Evolutionary conservation across 75 land plant genomes (phyloP).

Genomic region (Ceratopteris richardii): DNA sequence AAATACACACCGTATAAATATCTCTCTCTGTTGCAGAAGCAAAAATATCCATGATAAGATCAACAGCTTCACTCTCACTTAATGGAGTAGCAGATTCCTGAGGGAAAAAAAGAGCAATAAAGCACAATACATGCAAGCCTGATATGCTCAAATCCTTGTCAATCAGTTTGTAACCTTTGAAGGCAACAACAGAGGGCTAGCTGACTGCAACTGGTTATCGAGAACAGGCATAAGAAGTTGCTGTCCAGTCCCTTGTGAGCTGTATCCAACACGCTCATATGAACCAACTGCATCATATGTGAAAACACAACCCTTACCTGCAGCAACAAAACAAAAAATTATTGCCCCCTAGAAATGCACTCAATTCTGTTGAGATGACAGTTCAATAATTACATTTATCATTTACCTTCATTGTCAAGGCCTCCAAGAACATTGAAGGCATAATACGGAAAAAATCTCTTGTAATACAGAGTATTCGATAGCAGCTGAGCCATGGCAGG

Average conservation of each 20-base stretch:
- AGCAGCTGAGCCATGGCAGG: conserved; percentile 96
- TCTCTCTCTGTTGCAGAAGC: conserved; percentile 90
- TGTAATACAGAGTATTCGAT: conserved; percentile 91
- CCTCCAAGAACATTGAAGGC: conserved; percentile 94
- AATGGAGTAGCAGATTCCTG: conserved; percentile 87
- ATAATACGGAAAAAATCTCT: conserved; percentile 94
- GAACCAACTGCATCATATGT: conserved; percentile 99
- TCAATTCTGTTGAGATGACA: too few species aligned
- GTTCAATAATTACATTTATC: not conserved
- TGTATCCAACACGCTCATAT: conserved; percentile 87
- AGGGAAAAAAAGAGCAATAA: not conserved
- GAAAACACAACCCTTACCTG: conserved; percentile 96
- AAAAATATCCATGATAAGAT: conserved; percentile 80
- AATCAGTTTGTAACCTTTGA: conserved; percentile 30
- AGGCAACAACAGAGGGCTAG: conserved; percentile 86
- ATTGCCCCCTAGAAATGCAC: not conserved
- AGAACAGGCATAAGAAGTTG: conserved; percentile 82
- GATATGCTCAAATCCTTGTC: too few species aligned
- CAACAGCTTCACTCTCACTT: conserved; percentile 74
- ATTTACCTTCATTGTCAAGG: conserved; percentile 77
- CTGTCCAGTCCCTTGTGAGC: conserved; percentile 77
- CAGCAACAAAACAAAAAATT: not conserved
- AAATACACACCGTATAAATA: conserved; percentile 62
- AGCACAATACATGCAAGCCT: not conserved
- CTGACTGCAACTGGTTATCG: conserved; percentile 91